Base-by-base conservation (phyloP, 2,329 filamentous ascomycete genomes). In the Colletotrichum caudatum region DNA sequence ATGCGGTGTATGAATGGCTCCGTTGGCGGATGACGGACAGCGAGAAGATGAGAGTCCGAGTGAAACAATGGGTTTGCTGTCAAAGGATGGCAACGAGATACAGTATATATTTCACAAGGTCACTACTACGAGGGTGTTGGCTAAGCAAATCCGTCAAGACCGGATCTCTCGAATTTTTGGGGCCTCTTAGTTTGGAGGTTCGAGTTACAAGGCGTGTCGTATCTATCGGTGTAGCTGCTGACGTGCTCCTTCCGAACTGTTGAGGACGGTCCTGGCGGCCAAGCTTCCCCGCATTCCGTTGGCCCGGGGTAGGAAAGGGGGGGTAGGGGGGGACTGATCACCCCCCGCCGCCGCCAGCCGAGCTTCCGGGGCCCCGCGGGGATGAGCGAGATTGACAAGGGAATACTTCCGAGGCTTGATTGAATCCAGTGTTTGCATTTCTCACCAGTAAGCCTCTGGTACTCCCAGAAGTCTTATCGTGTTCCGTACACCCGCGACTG, bases 261-360 rank as follows among this genome's bases (percentile, higher is more conserved):
- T 53, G 60, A 46, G 46, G 37, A n/a, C 44, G 33, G 46, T 37
- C 33, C 20, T 51, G 59, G 58, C 16, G 18, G 41, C 18, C 44
- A 46, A 23, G 46, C 46, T 75, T 75, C 74, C 74, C 74, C 74
- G 74, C 74, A 74, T 75, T 75, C 66, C 66, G 64, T 68, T 75
- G 54, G 60, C 63, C 71, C 71, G 71, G 71, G 70, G 69, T 50
- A 71, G 41, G 2, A 16, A 41, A 2, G 14, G 39, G 26, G 60
- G 53, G n/a, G n/a, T n/a, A n/a, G n/a, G n/a, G 59, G 48, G 33
- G 33, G 62, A 44, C 65, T 53, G 61, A 70, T 29, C 35, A 66
- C 67, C 23, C 58, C 58, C 67, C 14, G 44, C 53, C 66, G 26
- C 58, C 46, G 50, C 61, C 57, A 65, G 50, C 70, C 65, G 60